Base-by-base conservation (phyloP, 495 filamentous ascomycete species). In the Elaphomyces granulatus region DNA sequence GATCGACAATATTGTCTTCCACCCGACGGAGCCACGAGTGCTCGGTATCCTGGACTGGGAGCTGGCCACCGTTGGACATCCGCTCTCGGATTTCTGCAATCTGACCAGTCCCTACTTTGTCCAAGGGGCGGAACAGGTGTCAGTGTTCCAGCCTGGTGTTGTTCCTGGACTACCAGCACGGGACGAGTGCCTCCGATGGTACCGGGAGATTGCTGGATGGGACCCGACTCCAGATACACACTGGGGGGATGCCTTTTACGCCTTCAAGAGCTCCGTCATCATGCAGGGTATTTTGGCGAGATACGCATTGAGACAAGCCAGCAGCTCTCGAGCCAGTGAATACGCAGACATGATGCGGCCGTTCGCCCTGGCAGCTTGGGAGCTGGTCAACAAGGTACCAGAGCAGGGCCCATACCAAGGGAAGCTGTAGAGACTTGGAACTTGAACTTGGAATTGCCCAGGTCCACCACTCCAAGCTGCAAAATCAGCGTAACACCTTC, bases 41-140 rank as follows among this genome's bases (percentile, higher is more conserved):
- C 87, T 95, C 60, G 90, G 87, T 4, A 85, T 96, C 36, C 62
- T 96, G 4, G 90, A 98, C 62, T 94, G 87, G 87, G 87, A 94
- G 59, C 87, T 94, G 83, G 87, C 84, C 23, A 98, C 90, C 0
- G 80, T 94, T 18, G 90, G 90, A 36, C 87, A 98, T 55, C 90
- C 90, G 3, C 68, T 94, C 8, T 85, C 81, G 15, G 90, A 98
- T 52, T 65, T 96, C 35, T 73, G 75, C 48, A 90, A 90, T 59
- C 61, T 92, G 7, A 66, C 80, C 16, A 80, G 72, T 18, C 84
- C 86, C 2, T 92, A 74, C 39, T 58, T 57, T 53, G 61, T 73
- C 37, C 64, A 72, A 41, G 45, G 53, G n/a, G 54, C 55, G 17
- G 64, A 60, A 18, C 48, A 55, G 34, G 45, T 49, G 23, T 47